Conservation (phyloP, 345 rosid species). For the Diplotaxis tenuifolia region DNA sequence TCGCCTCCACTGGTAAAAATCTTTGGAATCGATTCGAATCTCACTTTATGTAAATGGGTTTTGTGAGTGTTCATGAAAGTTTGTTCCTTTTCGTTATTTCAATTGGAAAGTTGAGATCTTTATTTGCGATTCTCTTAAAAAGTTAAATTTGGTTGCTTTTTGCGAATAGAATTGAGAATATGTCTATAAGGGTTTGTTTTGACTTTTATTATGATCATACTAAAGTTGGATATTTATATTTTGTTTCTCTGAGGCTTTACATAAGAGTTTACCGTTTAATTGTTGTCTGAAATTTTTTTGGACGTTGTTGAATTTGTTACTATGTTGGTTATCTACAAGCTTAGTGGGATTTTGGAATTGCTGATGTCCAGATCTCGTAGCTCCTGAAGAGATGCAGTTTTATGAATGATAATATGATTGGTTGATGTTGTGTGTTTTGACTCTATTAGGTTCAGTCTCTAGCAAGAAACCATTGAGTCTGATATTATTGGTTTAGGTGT, state of each 20-base stretch:
- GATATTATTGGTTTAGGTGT: neutral
- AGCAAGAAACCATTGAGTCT: slow-evolving; percentile 47
- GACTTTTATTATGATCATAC: neutral
- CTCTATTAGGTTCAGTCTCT: slow-evolving; percentile 43
- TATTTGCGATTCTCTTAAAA: no score
- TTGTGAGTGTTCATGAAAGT: neutral
- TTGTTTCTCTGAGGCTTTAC: slow-evolving; percentile 7
- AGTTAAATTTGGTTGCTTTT: neutral
- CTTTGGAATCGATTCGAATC: neutral
- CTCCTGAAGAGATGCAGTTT: neutral
- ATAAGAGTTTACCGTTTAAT: neutral
- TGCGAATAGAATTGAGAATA: neutral
- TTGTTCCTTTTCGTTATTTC: neutral
- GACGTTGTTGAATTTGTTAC: slow-evolving; percentile 10
- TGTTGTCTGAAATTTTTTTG: slow-evolving; percentile 16
- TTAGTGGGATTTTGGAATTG: neutral
- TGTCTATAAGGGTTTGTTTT: neutral
- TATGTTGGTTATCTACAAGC: slow-evolving; percentile 2
- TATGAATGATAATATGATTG: neutral
- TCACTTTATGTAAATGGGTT: neutral
- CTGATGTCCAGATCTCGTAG: neutral
- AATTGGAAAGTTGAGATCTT: neutral
- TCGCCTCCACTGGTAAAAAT: slow-evolving; percentile 28
- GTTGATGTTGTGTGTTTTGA: slow-evolving; percentile 15
- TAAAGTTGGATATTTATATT: neutral